Evolutionary conservation across 108 stramenopile species (phyloP), one percentile per base, ranked within the genome.

Genomic region (Asterionellopsis glacialis): DNA sequence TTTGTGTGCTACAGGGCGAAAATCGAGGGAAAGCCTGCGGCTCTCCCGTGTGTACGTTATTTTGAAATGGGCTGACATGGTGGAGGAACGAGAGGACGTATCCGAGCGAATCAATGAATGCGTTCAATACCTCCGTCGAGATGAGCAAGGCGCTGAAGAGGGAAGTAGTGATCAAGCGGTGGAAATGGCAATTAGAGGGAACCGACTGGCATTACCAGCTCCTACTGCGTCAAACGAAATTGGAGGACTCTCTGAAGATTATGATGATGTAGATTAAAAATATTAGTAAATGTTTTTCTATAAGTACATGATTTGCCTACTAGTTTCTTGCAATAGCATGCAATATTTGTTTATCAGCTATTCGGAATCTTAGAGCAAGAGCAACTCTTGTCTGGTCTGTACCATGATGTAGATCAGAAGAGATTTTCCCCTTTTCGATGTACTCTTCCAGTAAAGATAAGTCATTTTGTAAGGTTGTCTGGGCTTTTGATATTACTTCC

Each of bases 81-180:
- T 83, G 24, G 94, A 95, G 66, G 87, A 91, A 63, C 62, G 70
- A 13, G 94, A 95, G 65, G 65, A 78, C n/a, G 83, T 95, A 10
- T 75, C 75, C 22, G 89, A 95, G 57, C 63, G 85, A 13, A 83
- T 95, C 59, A 59, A 77, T 60, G 90, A 95, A 57, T 90, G 88
- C 75, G 88, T 95, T 28, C 84, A 91, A 55, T 95, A 83, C 65
- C 68, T 95, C 50, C 64, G 87, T 45, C 78, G 90, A 23, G 94
- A 95, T 51, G 90, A 94, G 72, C 81, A 90, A 27, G 93, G 93
- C 1, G 74, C 77, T 0, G 76, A 72, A 59, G 91, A 92, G 70
- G 91, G 91, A 21, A 86, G 83, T 50, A 84, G 82, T 64, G 91
- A 88, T 73, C 47, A 51, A 22, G 56, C 72, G 56, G 86, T 85